phyloP scores from a whole-genome alignment of 768 basidiomycete species.

The Collybiopsis confluens region DNA sequence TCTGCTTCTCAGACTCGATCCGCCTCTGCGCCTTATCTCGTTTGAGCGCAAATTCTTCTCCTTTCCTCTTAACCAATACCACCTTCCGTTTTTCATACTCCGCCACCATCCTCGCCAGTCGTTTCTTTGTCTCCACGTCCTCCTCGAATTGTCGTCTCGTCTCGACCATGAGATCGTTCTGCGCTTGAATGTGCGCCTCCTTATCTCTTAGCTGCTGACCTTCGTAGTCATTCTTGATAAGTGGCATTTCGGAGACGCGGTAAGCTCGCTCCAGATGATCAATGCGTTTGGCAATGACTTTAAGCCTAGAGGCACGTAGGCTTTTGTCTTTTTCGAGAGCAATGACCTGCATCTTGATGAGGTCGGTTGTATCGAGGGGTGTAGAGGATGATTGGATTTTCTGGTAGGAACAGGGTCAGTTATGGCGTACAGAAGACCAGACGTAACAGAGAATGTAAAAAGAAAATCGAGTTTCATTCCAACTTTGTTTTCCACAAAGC shows the following conservation, averaged over 20 bases:
- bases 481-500: no score
- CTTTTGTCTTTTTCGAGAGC: conserved; percentile 97
- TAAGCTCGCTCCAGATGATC: conserved; percentile 95
- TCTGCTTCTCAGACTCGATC: conserved; percentile 82
- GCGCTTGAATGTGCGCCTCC: conserved; percentile 59
- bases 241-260: conserved; percentile 87
- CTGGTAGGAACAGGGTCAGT: background rate
- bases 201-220: conserved; percentile 78
- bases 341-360: conserved; percentile 88
- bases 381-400: background rate
- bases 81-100: conserved; percentile 61
- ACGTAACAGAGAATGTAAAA: background rate
- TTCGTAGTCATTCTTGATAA: conserved; percentile 83
- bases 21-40: conserved; percentile 56
- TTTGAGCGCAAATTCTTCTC: conserved; percentile 61
- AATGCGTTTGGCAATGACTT: conserved; percentile 81
- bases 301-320: conserved; percentile 75
- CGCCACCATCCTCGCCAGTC: conserved; percentile 65
- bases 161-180: conserved; percentile 52
- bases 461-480: conserved; percentile 2
- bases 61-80: conserved; percentile 46
- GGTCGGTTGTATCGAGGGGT: conserved; percentile 70
- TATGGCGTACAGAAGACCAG: background rate
- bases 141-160: conserved; percentile 56
- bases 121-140: conserved; percentile 69